Conservation (phyloP, 345 rosid genomes). For the Odontarrhena argentea region DNA sequence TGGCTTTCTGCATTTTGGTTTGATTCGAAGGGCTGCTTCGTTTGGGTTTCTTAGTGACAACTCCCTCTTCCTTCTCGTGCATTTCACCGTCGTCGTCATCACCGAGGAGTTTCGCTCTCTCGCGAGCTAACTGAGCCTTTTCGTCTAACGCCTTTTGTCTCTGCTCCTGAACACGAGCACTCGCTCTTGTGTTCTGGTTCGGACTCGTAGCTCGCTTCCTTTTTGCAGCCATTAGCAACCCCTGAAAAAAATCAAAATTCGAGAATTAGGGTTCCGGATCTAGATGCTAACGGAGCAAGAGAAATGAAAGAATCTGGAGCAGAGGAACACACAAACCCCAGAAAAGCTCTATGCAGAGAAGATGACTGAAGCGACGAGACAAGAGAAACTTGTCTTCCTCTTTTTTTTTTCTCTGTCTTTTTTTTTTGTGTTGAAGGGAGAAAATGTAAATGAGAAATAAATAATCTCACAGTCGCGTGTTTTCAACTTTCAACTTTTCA, state of each 20-base stretch:
- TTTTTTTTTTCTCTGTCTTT: neutral
- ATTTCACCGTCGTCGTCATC: conserved; percentile 28
- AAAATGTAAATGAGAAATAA: neutral
- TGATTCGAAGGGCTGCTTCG: neutral
- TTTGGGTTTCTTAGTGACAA: neutral
- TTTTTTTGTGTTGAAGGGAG: no score
- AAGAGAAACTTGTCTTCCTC: neutral
- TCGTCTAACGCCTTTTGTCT: conserved; percentile 44
- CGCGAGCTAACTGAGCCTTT: conserved; percentile 51
- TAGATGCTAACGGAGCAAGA: neutral
- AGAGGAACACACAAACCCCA: neutral
- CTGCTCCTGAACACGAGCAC: conserved; percentile 46
- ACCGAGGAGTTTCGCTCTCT: conserved; percentile 48
- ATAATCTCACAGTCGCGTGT: neutral
- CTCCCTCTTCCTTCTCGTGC: neutral
- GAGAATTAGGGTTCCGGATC: neutral
- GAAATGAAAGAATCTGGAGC: neutral
- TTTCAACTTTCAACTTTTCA: conserved; percentile 12
- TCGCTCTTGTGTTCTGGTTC: conserved; percentile 28
- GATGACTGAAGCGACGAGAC: conserved; percentile 10
- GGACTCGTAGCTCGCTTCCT: neutral
- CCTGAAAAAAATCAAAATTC: conserved; percentile 5
- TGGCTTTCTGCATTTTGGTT: conserved; percentile 26
- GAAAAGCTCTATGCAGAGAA: neutral
- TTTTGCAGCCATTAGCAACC: conserved; percentile 22